Percentiles rank a stretch among this genome's conserved stretches.
These are phyloP conservation scores for Oxytropis ochrocephala DNA, from an alignment of 306 rosid genomes.

Conservation along the genomic window DNA sequence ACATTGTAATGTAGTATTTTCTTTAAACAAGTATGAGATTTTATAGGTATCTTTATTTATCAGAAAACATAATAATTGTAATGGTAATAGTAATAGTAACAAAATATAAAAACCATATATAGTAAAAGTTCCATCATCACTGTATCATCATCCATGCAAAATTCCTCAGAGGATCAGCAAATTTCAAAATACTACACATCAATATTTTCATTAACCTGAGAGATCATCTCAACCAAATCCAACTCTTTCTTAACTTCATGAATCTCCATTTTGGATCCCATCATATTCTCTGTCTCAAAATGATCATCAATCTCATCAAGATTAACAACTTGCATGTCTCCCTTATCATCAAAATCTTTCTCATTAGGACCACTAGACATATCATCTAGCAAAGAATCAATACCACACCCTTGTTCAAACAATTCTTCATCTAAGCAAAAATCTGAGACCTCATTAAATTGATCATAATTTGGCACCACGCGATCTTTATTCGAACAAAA, in stretches of 20 bases:
- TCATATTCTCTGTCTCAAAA: constrained; percentile 6
- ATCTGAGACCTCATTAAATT: constrained; percentile 41
- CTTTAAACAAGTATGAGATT: not conserved
- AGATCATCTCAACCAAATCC: constrained; percentile 87
- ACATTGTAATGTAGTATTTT: no score
- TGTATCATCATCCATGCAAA: constrained; percentile 11
- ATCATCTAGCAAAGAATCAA: constrained; percentile 61
- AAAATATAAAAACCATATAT: not conserved
- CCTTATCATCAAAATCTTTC: constrained; percentile 18
- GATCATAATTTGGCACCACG: constrained; percentile 36
- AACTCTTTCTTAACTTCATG: constrained; percentile 55
- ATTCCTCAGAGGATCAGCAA: not conserved
- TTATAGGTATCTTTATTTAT: constrained; percentile 5
- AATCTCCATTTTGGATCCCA: no score
- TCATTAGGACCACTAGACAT: constrained; percentile 37
- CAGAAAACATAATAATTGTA: not conserved
- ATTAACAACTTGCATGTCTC: constrained; percentile 1
- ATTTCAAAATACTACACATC: not conserved
- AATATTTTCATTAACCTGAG: constrained; percentile 32
- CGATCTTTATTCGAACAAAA: constrained; percentile 26
- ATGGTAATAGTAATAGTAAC: not conserved
- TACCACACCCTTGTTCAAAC: constrained; percentile 53
- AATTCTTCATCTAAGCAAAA: constrained; percentile 53
- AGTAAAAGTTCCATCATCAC: not conserved
- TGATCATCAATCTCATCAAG: constrained; percentile 13